Conservation (phyloP, 2,329 filamentous ascomycete genomes). For the Macrophomina phaseolina region DNA sequence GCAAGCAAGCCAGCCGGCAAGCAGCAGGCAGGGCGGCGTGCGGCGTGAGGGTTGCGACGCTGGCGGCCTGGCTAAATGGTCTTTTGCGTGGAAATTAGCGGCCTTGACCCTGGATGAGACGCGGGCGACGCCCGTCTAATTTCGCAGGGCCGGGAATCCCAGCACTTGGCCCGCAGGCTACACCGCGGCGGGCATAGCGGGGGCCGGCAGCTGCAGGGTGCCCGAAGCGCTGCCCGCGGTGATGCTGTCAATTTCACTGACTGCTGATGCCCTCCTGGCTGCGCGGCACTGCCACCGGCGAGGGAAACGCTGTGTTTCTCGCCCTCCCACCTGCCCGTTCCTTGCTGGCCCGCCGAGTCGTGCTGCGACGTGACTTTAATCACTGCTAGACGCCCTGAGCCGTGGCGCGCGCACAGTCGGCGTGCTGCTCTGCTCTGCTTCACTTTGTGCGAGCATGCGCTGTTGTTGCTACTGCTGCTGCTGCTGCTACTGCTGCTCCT, state of each 20-base stretch:
- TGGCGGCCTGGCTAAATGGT: conserved; percentile 24
- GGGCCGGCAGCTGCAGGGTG: conserved; percentile 13
- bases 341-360: conserved; percentile 21
- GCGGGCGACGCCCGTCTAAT: conserved; percentile 22
- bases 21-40: not conserved
- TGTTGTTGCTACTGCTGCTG: too few relatives aligned
- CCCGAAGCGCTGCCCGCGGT: conserved; percentile 21
- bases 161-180: conserved; percentile 22
- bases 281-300: conserved; percentile 23
- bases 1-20: not conserved
- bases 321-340: conserved; percentile 23
- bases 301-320: conserved; percentile 25
- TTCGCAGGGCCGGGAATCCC: conserved; percentile 19
- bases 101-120: conserved; percentile 26
- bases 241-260: conserved; percentile 18
- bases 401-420: not conserved
- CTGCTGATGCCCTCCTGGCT: conserved; percentile 22
- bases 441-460: not conserved
- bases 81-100: conserved; percentile 11
- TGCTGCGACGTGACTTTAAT: conserved; percentile 25
- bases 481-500: not conserved
- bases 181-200: not conserved
- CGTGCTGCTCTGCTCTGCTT: not conserved
- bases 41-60: conserved; percentile 15
- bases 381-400: conserved; percentile 9